Evolutionary conservation across 306 rosid genomes (phyloP), one percentile per base, ranked within the genome.

Genomic region (Oxytropis ochrocephala): DNA sequence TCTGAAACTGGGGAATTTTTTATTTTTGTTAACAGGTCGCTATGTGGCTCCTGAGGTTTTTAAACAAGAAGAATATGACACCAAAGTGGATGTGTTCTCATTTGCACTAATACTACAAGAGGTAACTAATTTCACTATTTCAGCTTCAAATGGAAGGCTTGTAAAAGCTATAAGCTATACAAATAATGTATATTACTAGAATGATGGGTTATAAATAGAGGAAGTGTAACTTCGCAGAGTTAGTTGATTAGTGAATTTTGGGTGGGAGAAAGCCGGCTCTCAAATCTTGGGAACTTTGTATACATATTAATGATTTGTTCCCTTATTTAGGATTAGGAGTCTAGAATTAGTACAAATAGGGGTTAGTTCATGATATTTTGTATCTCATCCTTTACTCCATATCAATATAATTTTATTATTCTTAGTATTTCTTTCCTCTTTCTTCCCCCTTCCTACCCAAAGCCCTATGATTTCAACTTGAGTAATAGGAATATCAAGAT

Each of bases 21-120:
- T 70, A 8, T 69, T 74, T 72, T 65, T 72, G 53, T 81, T 64
- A 67, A 43, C 72, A 93, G 97, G 97, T 74, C 87, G 97, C 74
- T 94, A 94, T 63, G 81, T 90, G 42, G 97, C 97, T 78, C 98
- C 97, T 18, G 98, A 93, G 82, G 98, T 88, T 84, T 93, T 75
- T 74, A 85, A 59, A 64, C 80, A 74, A 12, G 88, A 80, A 74
- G 96, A 87, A 80, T 94, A 90, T 73, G 98, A 78, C 73, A 94
- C 97, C n/a, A 94, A 94, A 87, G 96, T 90, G 72, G 98, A 94
- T 75, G 95, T 94, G 6, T 93, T 86, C 86, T 90, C 97, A 38
- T 94, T 94, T 80, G 95, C 96, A 47, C 77, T 90, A 74, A 90
- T 94, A 77, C 80, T 94, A 59, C 97, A 90, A 85, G 97, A 90